phyloP scores from a whole-genome alignment of 208 protist species.

The Trypanosoma mega region DNA sequence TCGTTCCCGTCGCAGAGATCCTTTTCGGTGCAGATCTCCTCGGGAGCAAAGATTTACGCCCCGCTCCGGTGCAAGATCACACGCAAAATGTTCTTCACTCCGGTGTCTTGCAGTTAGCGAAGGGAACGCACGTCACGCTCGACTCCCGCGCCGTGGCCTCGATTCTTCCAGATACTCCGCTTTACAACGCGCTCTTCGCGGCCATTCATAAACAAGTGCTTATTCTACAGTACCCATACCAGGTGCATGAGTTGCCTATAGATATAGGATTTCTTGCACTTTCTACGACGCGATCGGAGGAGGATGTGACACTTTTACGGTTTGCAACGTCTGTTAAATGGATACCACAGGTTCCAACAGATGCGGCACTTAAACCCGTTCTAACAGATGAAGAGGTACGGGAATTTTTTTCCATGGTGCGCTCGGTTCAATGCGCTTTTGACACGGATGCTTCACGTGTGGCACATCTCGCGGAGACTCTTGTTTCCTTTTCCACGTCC shows the following conservation, averaged over 20 bases:
- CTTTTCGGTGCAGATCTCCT: slow-evolving; percentile 33
- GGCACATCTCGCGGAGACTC: slow-evolving; percentile 30
- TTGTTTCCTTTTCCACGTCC: slow-evolving; percentile 36
- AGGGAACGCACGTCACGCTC: slow-evolving; percentile 81
- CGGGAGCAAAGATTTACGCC: neutral
- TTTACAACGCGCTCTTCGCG: slow-evolving; percentile 55
- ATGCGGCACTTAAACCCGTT: slow-evolving; percentile 15
- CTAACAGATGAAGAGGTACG: slow-evolving; percentile 30
- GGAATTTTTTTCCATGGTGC: slow-evolving; percentile 43
- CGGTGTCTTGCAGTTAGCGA: slow-evolving; percentile 72
- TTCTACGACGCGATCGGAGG: slow-evolving; percentile 10
- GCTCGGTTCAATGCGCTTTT: slow-evolving; percentile 14
- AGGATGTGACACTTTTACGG: slow-evolving; percentile 27
- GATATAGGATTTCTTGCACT: slow-evolving; percentile 65
- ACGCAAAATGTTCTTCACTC: slow-evolving; percentile 56
- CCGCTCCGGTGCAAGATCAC: slow-evolving; percentile 48
- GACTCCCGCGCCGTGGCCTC: slow-evolving; percentile 41
- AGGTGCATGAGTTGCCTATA: slow-evolving; percentile 59
- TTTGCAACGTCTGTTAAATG: slow-evolving; percentile 44
- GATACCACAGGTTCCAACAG: slow-evolving; percentile 18
- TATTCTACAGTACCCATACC: slow-evolving; percentile 66
- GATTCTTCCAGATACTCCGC: slow-evolving; percentile 8
- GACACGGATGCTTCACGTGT: slow-evolving; percentile 20
- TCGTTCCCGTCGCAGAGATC: slow-evolving; percentile 61
- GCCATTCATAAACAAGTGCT: slow-evolving; percentile 69